These are phyloP conservation scores for Handroanthus guayacan DNA, from an alignment of 257 asterid genomes.

Conservation along the genomic window DNA sequence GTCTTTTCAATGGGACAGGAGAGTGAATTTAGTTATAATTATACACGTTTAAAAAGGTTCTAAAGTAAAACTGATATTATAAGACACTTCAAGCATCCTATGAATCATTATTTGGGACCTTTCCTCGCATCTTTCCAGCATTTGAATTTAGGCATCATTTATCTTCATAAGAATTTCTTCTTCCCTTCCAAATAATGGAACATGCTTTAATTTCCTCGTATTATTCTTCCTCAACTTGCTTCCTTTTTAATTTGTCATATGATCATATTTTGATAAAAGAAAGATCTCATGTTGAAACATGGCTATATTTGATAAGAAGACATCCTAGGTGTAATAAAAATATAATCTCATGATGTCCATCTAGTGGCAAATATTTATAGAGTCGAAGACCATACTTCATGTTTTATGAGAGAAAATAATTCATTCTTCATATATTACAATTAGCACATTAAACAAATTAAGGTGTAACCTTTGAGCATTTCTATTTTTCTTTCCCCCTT, in stretches of 20 bases:
- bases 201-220: too few species aligned
- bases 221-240: constrained; percentile 19
- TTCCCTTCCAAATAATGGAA: too few species aligned
- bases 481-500: background rate
- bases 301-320: background rate
- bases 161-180: too few species aligned
- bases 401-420: background rate
- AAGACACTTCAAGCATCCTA: too few species aligned
- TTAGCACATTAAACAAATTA: background rate
- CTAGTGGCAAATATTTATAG: background rate
- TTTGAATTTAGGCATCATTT: too few species aligned
- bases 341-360: background rate
- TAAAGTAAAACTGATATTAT: too few species aligned
- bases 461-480: background rate
- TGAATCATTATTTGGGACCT: too few species aligned
- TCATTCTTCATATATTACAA: background rate
- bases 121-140: too few species aligned
- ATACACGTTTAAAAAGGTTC: background rate
- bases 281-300: background rate
- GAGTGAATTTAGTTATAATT: too few species aligned
- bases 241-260: constrained; percentile 26
- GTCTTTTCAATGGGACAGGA: too few species aligned
- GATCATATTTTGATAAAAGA: constrained; percentile 4
- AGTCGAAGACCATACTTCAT: background rate
- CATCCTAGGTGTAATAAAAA: background rate